These are phyloP conservation scores for Zalerion maritima DNA, from an alignment of 495 filamentous ascomycete species.

Conservation along the genomic window DNA sequence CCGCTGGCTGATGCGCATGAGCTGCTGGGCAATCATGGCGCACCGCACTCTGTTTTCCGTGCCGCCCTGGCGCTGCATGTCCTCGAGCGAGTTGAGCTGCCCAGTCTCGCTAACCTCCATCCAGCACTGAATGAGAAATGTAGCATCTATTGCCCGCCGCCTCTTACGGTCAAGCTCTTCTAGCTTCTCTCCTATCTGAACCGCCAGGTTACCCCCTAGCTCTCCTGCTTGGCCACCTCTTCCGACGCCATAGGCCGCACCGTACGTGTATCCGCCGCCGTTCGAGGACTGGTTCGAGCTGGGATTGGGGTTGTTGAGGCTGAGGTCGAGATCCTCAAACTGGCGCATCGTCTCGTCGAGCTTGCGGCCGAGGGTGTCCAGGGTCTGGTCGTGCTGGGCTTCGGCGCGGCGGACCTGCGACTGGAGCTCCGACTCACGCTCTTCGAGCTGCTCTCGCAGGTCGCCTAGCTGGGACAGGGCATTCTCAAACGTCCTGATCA, in stretches of 20 bases:
- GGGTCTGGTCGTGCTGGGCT: conserved; percentile 75
- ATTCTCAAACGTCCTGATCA: conserved; percentile 87
- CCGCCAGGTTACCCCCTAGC: conserved; percentile 63
- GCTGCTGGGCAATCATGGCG: conserved; percentile 76
- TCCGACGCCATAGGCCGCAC: conserved; percentile 20
- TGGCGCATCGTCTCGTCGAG: conserved; percentile 80
- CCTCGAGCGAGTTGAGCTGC: conserved; percentile 64
- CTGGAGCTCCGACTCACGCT: conserved; percentile 75
- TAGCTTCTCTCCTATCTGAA: conserved; percentile 86
- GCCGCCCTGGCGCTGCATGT: conserved; percentile 60
- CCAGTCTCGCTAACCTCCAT: conserved; percentile 78
- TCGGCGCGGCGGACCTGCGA: conserved; percentile 84
- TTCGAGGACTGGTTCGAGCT: conserved; percentile 6
- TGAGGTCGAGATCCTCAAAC: conserved; percentile 77
- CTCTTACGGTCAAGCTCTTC: conserved; percentile 91
- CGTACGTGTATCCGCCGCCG: conserved; percentile 7
- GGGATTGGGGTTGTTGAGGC: conserved; percentile 41
- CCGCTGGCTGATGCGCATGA: conserved; percentile 75
- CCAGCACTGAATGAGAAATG: conserved; percentile 93
- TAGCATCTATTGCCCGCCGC: conserved; percentile 78
- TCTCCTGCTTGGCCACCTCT: conserved; percentile 41
- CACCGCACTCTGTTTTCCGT: conserved; percentile 79
- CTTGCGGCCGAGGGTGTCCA: conserved; percentile 70
- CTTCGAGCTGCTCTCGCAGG: conserved; percentile 74
- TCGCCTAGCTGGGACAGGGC: conserved; percentile 61